Base-by-base conservation (phyloP, 1,284 basidiomycete species). In the Cystobasidium sp. region DNA sequence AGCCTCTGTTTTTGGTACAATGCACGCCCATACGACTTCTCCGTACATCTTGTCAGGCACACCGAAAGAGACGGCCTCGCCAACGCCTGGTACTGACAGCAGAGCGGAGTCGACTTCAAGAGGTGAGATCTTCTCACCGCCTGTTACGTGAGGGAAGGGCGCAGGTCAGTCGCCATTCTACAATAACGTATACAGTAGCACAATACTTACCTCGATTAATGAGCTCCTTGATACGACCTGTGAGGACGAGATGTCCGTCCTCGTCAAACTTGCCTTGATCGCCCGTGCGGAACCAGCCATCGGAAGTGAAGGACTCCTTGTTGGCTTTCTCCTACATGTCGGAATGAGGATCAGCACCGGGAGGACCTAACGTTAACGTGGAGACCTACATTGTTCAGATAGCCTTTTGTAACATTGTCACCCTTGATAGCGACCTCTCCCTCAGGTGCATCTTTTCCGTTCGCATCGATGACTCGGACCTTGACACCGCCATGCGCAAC, bases 121-220 rank as follows among this genome's bases (percentile, higher is more conserved):
- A 0, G 89, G 89, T 6, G 86, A 87, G 74, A 89, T 87, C 76
- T 89, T 89, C 80, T 90, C 88, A 1, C 88, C 88, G 14, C 14
- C 82, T 77, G 43, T 43, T 5, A 37, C 61, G 47, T 6, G 24
- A 1, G 44, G 18, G 1, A 37, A 39, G 59, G 16, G 1, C 2
- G 1, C 47, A 51, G 2, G 37, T 31, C 31, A 9, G 14, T 22
- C 31, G 4, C 80, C 6, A 80, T 80, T 41, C 82, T 24, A 9
- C 44, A 74, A 31, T 68, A 51, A 51, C 51, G 51, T 24, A 46
- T 24, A 6, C 18, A 31, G 20, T 6, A 46, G 20, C 16, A 56
- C 12, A 18, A 16, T n/a, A 53, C 66, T 49, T 31, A 75, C 65
- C 55, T 12, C 86, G 85, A 79, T 88, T 87, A 80, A 87, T 88